Percentiles rank a stretch among this genome's conserved stretches.
These are phyloP conservation scores for Thalassiosira sp. DNA, from an alignment of 352 stramenopile genomes.

Conservation along the genomic window DNA sequence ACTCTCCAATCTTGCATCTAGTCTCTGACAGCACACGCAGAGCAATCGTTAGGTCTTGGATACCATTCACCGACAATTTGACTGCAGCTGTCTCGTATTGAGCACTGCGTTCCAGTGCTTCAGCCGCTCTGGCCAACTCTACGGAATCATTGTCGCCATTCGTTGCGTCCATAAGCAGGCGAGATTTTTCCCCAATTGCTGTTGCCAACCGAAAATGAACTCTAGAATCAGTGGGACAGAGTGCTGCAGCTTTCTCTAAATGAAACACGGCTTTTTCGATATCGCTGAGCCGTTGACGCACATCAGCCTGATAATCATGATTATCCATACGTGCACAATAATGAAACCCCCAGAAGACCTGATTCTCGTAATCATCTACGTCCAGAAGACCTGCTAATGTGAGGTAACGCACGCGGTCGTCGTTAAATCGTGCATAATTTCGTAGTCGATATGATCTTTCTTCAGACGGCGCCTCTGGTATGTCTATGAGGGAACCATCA, in stretches of 20 bases:
- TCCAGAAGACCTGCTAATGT: conserved; percentile 46
- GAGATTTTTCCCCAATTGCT: too few species aligned
- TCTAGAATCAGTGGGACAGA: conserved; percentile 41
- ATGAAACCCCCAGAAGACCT: conserved; percentile 48
- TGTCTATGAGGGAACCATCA: background rate
- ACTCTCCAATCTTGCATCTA: conserved; percentile 44
- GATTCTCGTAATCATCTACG: conserved; percentile 45
- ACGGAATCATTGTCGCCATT: background rate
- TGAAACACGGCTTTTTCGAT: conserved; percentile 51
- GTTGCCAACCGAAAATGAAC: conserved; percentile 40
- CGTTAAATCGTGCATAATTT: conserved; percentile 33
- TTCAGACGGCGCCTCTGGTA: conserved; percentile 35
- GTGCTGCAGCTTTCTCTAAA: conserved; percentile 32
- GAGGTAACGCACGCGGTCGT: conserved; percentile 37
- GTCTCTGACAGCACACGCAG: conserved; percentile 39
- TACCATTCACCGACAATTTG: conserved; percentile 40
- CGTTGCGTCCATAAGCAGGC: too few species aligned
- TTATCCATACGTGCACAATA: conserved; percentile 36
- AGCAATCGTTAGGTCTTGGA: conserved; percentile 43
- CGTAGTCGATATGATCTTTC: conserved; percentile 46
- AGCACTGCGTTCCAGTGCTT: conserved; percentile 41
- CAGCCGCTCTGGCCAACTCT: conserved; percentile 9
- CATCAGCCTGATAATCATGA: conserved; percentile 30
- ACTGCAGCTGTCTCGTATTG: conserved; percentile 34
- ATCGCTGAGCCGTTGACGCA: conserved; percentile 35